Evolutionary conservation across 2,329 filamentous ascomycete genomes (phyloP).

Genomic region (Claviceps monticola): DNA sequence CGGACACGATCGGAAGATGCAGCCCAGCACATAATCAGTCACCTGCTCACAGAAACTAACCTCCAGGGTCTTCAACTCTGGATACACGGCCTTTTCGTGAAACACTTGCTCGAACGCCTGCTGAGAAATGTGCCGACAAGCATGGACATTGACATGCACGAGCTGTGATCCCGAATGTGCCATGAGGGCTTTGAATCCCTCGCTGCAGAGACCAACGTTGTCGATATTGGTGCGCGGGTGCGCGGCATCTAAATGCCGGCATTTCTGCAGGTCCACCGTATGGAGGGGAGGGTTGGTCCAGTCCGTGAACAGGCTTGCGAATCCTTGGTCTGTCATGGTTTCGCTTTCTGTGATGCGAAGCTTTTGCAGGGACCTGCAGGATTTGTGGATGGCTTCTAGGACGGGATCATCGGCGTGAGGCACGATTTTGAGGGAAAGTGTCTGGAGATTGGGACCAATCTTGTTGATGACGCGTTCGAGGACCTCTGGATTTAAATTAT

Average conservation of each 20-base stretch:
- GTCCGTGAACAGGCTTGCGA: slow-evolving; percentile 54
- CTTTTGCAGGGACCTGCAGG: slow-evolving; percentile 57
- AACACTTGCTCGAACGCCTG: slow-evolving; percentile 66
- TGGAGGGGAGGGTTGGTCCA: slow-evolving; percentile 63
- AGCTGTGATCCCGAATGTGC: slow-evolving; percentile 59
- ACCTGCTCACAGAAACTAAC: slow-evolving; percentile 62
- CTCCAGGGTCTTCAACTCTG: slow-evolving; percentile 57
- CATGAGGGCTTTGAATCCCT: slow-evolving; percentile 73
- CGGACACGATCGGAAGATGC: slow-evolving; percentile 51
- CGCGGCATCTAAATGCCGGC: slow-evolving; percentile 60
- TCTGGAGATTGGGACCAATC: slow-evolving; percentile 54
- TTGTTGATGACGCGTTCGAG: slow-evolving; percentile 47
- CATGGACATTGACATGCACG: slow-evolving; percentile 59
- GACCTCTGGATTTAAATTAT: slow-evolving; percentile 38
- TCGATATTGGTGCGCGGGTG: slow-evolving; percentile 52
- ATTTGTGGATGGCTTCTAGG: slow-evolving; percentile 54
- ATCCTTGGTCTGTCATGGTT: slow-evolving; percentile 60
- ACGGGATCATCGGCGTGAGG: slow-evolving; percentile 52
- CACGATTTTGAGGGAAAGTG: slow-evolving; percentile 63
- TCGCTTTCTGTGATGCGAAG: slow-evolving; percentile 71
- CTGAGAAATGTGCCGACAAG: slow-evolving; percentile 67
- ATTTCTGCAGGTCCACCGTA: slow-evolving; percentile 62
- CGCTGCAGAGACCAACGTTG: slow-evolving; percentile 58
- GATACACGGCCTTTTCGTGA: slow-evolving; percentile 43
- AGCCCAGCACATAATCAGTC: slow-evolving; percentile 49